Base-by-base conservation (phyloP, 768 basidiomycete species). In the Amanita rubescens region DNA sequence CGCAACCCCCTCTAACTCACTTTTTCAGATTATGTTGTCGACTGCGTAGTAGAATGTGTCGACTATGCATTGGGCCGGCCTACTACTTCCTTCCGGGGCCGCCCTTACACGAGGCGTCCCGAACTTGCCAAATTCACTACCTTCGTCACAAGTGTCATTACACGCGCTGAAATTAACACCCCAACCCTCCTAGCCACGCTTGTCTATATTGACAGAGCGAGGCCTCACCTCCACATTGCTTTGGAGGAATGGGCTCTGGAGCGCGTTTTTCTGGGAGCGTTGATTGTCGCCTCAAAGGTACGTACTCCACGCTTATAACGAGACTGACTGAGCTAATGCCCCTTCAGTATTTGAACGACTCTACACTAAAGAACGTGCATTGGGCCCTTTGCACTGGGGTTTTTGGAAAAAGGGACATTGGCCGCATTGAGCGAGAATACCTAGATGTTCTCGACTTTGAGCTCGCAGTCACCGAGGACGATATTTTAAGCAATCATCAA, bases 261-360 rank as follows among this genome's bases (percentile, higher is more conserved):
- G 69, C 83, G 92, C 38, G 91, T 94, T 27, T 94, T 94, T 70
- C 79, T 94, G 39, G 92, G 92, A 48, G 84, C 90, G n/a, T 69
- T 94, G 58, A 93, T 94, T 68, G 75, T 81, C 44, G 91, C 92
- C 6, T 85, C 85, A 70, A 94, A 94, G 76, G 85, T 87, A 65
- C 58, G 64, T 69, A 49, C 53, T 46, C 49, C 47, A 51, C 50
- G 54, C 17, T 15, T 53, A 20, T 43, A 41, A 27, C 39, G 53
- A 58, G 32, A 35, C 39, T 34, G 54, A n/a, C 49, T 43, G 38
- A 42, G 39, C 58, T 60, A 22, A 59, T 55, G 60, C 20, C 57
- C 46, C 32, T 49, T 37, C 55, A 89, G 82, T 93, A 93, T 64
- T 72, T 87, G 33, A 92, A 94, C 66, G 92, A 94, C 66, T 90